Evolutionary conservation across 2,329 filamentous ascomycete genomes (phyloP).

Genomic region (Cladophialophora psammophila): DNA sequence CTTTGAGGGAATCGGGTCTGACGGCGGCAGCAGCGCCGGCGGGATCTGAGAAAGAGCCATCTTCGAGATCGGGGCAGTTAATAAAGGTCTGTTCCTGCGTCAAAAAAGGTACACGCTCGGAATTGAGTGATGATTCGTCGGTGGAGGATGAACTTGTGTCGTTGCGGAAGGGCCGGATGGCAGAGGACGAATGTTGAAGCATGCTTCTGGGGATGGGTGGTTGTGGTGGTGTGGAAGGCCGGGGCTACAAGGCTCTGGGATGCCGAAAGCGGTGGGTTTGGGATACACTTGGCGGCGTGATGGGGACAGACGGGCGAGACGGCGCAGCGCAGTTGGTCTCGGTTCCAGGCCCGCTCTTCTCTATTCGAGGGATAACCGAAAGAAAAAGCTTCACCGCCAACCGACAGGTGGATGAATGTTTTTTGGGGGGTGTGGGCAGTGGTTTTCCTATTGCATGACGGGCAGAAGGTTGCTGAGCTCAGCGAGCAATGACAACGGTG

Average conservation of each 20-base stretch:
- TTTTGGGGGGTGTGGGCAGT: background rate
- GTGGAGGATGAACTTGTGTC: background rate
- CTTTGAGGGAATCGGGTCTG: constrained; percentile 29
- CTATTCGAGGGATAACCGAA: constrained; percentile 10
- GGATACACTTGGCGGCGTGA: constrained; percentile 7
- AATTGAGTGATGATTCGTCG: constrained; percentile 22
- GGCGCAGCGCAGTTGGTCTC: background rate
- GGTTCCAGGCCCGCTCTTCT: constrained; percentile 9
- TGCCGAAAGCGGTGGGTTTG: constrained; percentile 4
- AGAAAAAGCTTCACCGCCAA: constrained; percentile 17
- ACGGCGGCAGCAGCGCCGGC: constrained; percentile 14
- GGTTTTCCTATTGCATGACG: constrained; percentile 15
- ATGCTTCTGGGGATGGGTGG: constrained; percentile 18
- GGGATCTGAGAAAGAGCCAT: constrained; percentile 27
- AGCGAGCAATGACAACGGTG: background rate
- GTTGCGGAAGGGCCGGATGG: constrained; percentile 29
- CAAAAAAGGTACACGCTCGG: constrained; percentile 35
- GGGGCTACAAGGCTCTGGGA: constrained; percentile 11
- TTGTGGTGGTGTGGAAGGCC: constrained; percentile 19
- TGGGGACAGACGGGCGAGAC: background rate
- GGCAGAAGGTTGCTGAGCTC: constrained; percentile 14
- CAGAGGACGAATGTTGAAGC: constrained; percentile 23
- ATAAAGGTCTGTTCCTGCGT: constrained; percentile 33
- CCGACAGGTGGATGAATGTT: background rate
- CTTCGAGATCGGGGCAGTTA: constrained; percentile 27